Percentiles rank a stretch among this genome's conserved stretches.
Evolutionary conservation across 345 rosid species (phyloP).

Genomic region (Sonneratia alba): DNA sequence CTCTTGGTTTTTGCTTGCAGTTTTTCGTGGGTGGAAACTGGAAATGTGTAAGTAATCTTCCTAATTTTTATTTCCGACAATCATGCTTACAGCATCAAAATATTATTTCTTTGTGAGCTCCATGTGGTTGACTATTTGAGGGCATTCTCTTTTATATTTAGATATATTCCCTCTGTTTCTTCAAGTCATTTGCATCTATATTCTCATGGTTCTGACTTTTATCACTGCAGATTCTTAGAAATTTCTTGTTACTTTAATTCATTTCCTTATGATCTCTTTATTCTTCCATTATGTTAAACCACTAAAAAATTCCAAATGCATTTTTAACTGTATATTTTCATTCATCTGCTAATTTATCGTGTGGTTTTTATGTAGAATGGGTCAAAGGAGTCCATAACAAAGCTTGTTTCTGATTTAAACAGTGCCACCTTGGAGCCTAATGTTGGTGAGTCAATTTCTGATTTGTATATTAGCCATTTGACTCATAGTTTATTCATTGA

Average conservation of each 20-base stretch:
- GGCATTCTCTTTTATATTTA: not conserved
- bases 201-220: not conserved
- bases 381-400: constrained; percentile 75
- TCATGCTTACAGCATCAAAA: not conserved
- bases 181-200: not conserved
- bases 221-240: not conserved
- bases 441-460: constrained; percentile 52
- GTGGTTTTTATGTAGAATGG: constrained; percentile 49
- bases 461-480: not conserved
- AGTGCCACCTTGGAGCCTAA: constrained; percentile 70
- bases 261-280: not conserved
- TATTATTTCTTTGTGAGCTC: not conserved
- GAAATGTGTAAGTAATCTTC: constrained; percentile 76
- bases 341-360: not conserved
- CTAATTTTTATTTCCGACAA: not conserved
- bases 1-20: constrained; percentile 39
- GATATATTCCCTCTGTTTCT: not conserved
- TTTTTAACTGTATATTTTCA: not conserved
- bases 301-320: not conserved
- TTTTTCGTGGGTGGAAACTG: constrained; percentile 99
- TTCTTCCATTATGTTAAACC: not conserved
- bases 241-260: not conserved
- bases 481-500: not conserved
- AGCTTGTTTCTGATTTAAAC: constrained; percentile 90
- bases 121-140: not conserved